A percentile compares a stretch with the other conserved stretches of the same genome.
Conservation (phyloP, 169 alveolate genomes). For the Cystoisospora suis region DNA sequence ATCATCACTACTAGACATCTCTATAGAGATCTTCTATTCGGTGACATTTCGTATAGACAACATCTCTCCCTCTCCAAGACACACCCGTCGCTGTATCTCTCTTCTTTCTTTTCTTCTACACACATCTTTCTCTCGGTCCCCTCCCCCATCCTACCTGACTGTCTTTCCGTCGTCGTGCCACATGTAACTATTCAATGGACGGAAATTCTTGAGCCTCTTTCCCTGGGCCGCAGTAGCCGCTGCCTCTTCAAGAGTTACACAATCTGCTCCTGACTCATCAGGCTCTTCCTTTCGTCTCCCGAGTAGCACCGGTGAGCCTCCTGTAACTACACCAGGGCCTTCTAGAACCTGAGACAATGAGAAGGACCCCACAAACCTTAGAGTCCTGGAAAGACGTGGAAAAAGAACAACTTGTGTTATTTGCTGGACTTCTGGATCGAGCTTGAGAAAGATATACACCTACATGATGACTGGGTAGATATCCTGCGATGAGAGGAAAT, state of each 20-base stretch:
- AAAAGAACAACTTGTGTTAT: too few relatives aligned
- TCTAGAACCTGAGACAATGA: background rate
- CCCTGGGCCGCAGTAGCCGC: constrained; percentile 17
- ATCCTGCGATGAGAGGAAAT: too few relatives aligned
- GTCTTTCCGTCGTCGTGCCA: constrained; percentile 11
- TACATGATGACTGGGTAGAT: too few relatives aligned
- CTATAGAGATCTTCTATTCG: too few relatives aligned
- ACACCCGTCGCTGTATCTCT: background rate
- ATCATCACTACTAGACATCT: too few relatives aligned
- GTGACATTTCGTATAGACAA: too few relatives aligned
- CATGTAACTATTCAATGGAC: background rate
- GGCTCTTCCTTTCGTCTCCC: background rate
- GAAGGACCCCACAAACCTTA: too few relatives aligned
- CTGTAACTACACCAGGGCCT: constrained; percentile 49
- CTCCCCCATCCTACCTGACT: background rate
- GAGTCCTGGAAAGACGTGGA: too few relatives aligned
- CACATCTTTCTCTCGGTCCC: background rate
- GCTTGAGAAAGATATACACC: too few relatives aligned
- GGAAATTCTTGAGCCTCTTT: background rate
- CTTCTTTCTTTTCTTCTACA: background rate
- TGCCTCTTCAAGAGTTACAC: background rate
- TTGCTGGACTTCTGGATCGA: too few relatives aligned
- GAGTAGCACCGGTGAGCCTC: constrained; percentile 34
- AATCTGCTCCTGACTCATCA: background rate
- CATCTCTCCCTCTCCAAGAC: too few relatives aligned